Base-by-base conservation (phyloP, 108 stramenopile species). In the Skeletonema menzelii region DNA sequence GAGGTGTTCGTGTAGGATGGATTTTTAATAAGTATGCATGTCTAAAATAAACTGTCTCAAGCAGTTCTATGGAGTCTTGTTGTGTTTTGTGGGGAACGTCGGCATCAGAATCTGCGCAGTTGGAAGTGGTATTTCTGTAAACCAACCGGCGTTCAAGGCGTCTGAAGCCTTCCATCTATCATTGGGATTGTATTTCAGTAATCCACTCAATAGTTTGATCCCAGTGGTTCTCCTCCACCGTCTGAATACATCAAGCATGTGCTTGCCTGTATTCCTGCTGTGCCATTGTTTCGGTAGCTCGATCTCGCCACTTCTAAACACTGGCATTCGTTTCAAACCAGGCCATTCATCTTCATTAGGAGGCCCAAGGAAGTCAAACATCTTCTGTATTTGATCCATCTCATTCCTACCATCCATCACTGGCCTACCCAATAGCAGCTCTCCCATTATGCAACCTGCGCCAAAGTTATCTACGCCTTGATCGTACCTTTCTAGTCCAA, bases 401-500 rank as follows among this genome's bases (percentile, higher is more conserved):
- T 96, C 95, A 35, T 75, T 82, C 63, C 68, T 84, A 8, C 94
- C 95, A 79, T 84, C 83, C 65, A 95, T 83, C 11, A 96, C 73
- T 4, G 96, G 95, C 57, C 59, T 73, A 0, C 94, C 95, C 46
- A 76, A 67, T n/a, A 93, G 56, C 38, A 98, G 76, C 72, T 98
- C 97, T 8, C 88, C 92, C 61, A 96, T 65, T n/a, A 94, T 80
- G 76, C 95, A 96, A 1, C 97, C 97, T 0, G 84, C 79, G 10
- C 85, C 85, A 92, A 94, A 98, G 34, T 84, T 76, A 72, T 98
- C 97, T 38, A 96, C 83, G 7, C 86, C 85, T 12, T 64, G 57
- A 15, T 82, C 81, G 65, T 98, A 98, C 44, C 49, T 46, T 4
- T 72, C 69, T 10, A 67, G 55, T 32, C 87, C 88, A 40, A 96